Percentiles rank a stretch among this genome's conserved stretches.
Conservation (phyloP, 345 rosid species). For the Clarkia xantiana region DNA sequence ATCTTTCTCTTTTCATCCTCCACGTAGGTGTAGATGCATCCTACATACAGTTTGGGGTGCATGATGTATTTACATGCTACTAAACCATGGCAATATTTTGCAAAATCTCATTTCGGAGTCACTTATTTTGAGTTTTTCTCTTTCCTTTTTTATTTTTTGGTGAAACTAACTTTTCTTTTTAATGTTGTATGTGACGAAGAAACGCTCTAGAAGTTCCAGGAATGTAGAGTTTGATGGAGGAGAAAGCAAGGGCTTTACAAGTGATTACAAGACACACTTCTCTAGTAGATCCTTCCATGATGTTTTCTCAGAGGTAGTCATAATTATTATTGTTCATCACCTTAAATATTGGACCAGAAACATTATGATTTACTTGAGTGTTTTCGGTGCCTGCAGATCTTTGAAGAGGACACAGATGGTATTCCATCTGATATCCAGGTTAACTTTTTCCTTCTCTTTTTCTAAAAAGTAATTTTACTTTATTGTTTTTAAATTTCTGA, state of each 20-base stretch:
- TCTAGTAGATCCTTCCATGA: constrained; percentile 66
- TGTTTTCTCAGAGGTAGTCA: constrained; percentile 70
- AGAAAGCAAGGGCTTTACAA: constrained; percentile 37
- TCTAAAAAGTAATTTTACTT: constrained; percentile 4
- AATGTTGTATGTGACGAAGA: constrained; percentile 15
- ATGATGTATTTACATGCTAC: background rate
- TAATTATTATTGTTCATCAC: constrained; percentile 2
- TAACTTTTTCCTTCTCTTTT: constrained; percentile 11
- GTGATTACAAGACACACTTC: constrained; percentile 43
- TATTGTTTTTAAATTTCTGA: background rate
- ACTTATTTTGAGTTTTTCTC: no score
- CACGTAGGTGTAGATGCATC: background rate
- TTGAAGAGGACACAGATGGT: constrained; percentile 40
- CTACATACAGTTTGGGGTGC: background rate
- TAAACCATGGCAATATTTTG: no score
- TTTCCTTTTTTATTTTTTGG: no score
- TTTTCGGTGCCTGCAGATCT: constrained; percentile 37
- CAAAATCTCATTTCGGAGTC: no score
- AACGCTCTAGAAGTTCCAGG: constrained; percentile 25
- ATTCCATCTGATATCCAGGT: constrained; percentile 64
- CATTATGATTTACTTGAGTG: background rate
- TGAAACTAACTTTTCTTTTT: background rate
- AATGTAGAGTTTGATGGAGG: constrained; percentile 35
- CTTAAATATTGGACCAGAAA: background rate
- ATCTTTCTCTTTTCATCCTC: background rate